Conservation (phyloP, 2,329 filamentous ascomycete species). For the Tolypocladium tropicale region DNA sequence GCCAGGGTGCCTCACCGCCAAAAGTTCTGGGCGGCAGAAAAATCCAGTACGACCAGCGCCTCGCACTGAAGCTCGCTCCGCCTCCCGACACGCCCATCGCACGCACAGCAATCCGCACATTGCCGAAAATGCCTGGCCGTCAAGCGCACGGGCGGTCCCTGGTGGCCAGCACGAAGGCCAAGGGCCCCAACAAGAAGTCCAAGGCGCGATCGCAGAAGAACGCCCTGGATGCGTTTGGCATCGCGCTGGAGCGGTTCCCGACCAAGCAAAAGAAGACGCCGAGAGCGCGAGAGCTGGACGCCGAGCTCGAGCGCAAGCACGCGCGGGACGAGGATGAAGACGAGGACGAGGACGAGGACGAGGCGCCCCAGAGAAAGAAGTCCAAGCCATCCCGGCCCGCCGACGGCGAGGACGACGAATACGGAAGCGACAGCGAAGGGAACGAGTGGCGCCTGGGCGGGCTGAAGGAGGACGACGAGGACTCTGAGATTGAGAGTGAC, state of each 20-base stretch:
- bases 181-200: conserved; percentile 27
- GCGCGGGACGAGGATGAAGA: conserved; percentile 33
- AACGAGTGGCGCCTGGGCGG: conserved; percentile 74
- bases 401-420: conserved; percentile 50
- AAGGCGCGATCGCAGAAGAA: conserved; percentile 39
- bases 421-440: conserved; percentile 75
- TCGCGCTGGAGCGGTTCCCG: conserved; percentile 43
- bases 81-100: background rate
- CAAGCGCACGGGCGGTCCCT: conserved; percentile 48
- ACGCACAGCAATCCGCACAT: background rate
- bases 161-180: conserved; percentile 25
- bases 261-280: conserved; percentile 36
- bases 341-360: conserved; percentile 33
- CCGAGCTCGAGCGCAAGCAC: conserved; percentile 33
- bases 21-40: conserved; percentile 21
- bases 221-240: conserved; percentile 47
- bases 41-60: conserved; percentile 4
- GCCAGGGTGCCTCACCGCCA: conserved; percentile 19
- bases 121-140: conserved; percentile 40
- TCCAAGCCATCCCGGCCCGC: conserved; percentile 27
- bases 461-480: conserved; percentile 44
- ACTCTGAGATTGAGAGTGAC: conserved; percentile 56
- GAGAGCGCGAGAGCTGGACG: conserved; percentile 41
- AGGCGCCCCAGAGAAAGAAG: conserved; percentile 33
- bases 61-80: background rate